Base-by-base conservation (phyloP, 2,329 filamentous ascomycete species). In the Rutstroemia sp. region DNA sequence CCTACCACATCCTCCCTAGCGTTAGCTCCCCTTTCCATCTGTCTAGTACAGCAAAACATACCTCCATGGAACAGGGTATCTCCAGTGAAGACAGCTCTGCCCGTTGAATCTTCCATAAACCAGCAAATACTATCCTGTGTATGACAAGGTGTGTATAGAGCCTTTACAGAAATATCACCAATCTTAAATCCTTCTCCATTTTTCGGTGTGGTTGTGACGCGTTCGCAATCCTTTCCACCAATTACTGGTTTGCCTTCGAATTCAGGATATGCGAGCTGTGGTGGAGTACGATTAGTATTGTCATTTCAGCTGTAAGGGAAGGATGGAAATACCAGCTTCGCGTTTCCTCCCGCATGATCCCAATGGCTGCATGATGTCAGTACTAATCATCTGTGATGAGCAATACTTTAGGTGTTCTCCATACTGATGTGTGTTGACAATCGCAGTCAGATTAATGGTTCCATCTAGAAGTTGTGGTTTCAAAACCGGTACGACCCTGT, bases 111-210 rank as follows among this genome's bases (percentile, higher is more conserved):
- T 72, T 96, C 83, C 76, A 94, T 84, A 64, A 85, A 89, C 76
- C 86, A 99, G 78, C 94, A 99, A 70, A 99, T 96, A 72, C 92
- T 96, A 75, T 99, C 94, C 75, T 96, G 92, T 1, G 94, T 99
- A 71, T 99, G 94, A 72, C 94, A 99, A 1, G 94, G 94, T 12
- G 94, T 99, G 73, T 97, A 88, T n/a, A 97, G 76, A 23, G 89
- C 88, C 69, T 82, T 92, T 57, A 96, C 87, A 14, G 81, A 79
- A 71, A 99, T 94, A 63, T 80, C 79, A 56, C 94, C 94, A 60
- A 99, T 83, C 61, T 82, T 86, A 77, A 96, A 96, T 3, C 78
- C 82, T 62, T 89, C 83, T 41, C 85, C 83, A 70, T 97, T 82
- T 2, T 75, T 73, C 0, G 92, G 92, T 0, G 87, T 95, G 64